Evolutionary conservation across 2,329 filamentous ascomycete genomes (phyloP).

Genomic region (Geosmithia putterillii): DNA sequence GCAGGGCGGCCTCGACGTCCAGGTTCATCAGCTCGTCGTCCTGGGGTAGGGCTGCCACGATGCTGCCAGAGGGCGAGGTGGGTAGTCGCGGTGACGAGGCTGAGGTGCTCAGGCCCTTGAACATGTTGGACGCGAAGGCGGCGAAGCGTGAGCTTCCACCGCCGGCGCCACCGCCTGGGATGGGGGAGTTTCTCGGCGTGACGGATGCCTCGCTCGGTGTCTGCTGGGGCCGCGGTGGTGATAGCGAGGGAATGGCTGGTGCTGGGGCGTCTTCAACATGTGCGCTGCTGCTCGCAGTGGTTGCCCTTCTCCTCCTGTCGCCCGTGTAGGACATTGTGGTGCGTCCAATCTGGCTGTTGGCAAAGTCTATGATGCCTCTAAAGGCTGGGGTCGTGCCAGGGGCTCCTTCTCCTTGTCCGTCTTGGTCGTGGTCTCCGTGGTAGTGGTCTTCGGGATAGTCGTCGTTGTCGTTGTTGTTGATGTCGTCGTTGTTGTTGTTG

Average conservation of each 20-base stretch:
- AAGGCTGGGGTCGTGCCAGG: not conserved
- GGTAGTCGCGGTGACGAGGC: slow-evolving; percentile 4
- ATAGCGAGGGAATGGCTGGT: slow-evolving; percentile 17
- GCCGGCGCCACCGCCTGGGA: not conserved
- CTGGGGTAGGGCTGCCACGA: slow-evolving; percentile 8
- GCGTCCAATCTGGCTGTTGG: slow-evolving; percentile 1
- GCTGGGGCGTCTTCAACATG: slow-evolving; percentile 9
- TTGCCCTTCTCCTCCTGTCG: slow-evolving; percentile 10
- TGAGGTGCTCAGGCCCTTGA: slow-evolving; percentile 15
- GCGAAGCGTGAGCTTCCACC: slow-evolving; percentile 26
- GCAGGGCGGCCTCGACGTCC: slow-evolving; percentile 42
- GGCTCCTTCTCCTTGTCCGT: too few species aligned
- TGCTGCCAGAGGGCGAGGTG: too few species aligned
- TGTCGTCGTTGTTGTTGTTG: too few species aligned
- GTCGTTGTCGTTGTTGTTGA: not conserved
- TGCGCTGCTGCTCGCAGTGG: not conserved
- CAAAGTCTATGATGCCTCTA: not conserved
- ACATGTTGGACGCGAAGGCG: slow-evolving; percentile 32
- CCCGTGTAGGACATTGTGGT: slow-evolving; percentile 16
- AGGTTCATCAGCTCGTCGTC: slow-evolving; percentile 44
- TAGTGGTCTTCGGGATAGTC: not conserved
- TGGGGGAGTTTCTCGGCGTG: not conserved
- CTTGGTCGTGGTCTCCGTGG: not conserved
- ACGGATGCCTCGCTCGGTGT: not conserved
- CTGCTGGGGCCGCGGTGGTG: not conserved